These are phyloP conservation scores for Ulota crispa DNA, from an alignment of 225 moss, liverwort and hornwort genomes.

Conservation along the genomic window DNA sequence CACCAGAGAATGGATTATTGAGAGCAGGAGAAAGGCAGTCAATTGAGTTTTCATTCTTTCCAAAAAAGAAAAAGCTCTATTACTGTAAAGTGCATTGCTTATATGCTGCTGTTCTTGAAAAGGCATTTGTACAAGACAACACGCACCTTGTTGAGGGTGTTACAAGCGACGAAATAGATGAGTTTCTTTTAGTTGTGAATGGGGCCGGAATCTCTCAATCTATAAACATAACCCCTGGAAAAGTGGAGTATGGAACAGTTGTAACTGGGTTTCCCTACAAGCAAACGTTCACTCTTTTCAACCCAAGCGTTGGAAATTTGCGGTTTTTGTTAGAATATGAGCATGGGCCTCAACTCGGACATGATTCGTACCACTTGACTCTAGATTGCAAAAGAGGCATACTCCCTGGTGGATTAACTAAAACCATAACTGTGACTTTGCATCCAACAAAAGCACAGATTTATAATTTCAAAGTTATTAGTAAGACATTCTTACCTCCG, in stretches of 20 bases:
- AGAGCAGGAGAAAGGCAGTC: slow-evolving; percentile 65
- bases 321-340: slow-evolving; percentile 50
- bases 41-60: slow-evolving; percentile 74
- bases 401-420: slow-evolving; percentile 57
- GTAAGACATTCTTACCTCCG: slow-evolving; percentile 72
- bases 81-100: slow-evolving; percentile 81
- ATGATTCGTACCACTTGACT: slow-evolving; percentile 45
- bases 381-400: slow-evolving; percentile 67
- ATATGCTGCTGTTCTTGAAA: slow-evolving; percentile 82
- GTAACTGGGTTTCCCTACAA: slow-evolving; percentile 67
- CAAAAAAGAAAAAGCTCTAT: slow-evolving; percentile 63
- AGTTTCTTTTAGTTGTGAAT: slow-evolving; percentile 71
- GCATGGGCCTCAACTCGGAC: slow-evolving; percentile 22
- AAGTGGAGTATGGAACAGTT: slow-evolving; percentile 64
- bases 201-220: slow-evolving; percentile 79
- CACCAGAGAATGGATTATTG: slow-evolving; percentile 64
- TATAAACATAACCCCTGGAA: slow-evolving; percentile 57
- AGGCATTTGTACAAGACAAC: slow-evolving; percentile 82
- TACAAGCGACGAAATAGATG: slow-evolving; percentile 65
- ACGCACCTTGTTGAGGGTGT: slow-evolving; percentile 79
- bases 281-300: slow-evolving; percentile 56
- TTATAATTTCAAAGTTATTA: slow-evolving; percentile 56
- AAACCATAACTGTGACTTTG: slow-evolving; percentile 52
- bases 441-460: slow-evolving; percentile 57
- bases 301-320: slow-evolving; percentile 74